phyloP scores from a whole-genome alignment of 208 protist genomes.

The Acanthamoeba healyi region DNA sequence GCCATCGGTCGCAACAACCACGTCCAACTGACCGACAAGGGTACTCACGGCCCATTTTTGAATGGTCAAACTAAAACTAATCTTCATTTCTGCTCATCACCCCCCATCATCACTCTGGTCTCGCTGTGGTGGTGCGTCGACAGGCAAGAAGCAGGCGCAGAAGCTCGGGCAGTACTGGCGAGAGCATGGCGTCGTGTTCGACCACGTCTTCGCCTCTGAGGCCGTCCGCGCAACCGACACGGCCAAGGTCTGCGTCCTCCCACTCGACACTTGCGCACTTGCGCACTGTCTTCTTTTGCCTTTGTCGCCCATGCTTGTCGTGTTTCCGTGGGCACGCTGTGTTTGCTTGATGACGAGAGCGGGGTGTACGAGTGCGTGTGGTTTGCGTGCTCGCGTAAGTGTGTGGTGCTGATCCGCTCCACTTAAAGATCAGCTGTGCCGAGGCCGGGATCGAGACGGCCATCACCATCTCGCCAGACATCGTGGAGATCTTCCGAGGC shows the following conservation, averaged over 20 bases:
- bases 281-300: too few species aligned
- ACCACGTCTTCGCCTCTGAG: constrained; percentile 57
- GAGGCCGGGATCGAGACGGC: constrained; percentile 9
- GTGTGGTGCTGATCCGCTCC: too few species aligned
- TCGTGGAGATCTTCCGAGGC: constrained; percentile 49
- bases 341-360: neutral
- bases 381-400: too few species aligned
- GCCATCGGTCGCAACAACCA: constrained; percentile 15
- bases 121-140: too few species aligned
- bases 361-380: neutral
- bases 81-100: neutral
- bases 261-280: too few species aligned
- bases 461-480: constrained; percentile 38
- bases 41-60: neutral
- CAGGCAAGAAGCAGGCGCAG: constrained; percentile 15
- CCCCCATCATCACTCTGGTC: too few species aligned
- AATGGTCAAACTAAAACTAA: neutral
- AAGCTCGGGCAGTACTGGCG: constrained; percentile 36
- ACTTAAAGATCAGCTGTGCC: constrained; percentile 21
- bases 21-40: neutral
- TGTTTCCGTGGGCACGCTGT: too few species aligned
- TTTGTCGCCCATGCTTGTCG: neutral
- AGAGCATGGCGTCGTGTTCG: constrained; percentile 4
- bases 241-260: too few species aligned
- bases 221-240: constrained; percentile 54